Base-by-base conservation (phyloP, 2,329 filamentous ascomycete species). In the Arthrobotrys megalospora region DNA sequence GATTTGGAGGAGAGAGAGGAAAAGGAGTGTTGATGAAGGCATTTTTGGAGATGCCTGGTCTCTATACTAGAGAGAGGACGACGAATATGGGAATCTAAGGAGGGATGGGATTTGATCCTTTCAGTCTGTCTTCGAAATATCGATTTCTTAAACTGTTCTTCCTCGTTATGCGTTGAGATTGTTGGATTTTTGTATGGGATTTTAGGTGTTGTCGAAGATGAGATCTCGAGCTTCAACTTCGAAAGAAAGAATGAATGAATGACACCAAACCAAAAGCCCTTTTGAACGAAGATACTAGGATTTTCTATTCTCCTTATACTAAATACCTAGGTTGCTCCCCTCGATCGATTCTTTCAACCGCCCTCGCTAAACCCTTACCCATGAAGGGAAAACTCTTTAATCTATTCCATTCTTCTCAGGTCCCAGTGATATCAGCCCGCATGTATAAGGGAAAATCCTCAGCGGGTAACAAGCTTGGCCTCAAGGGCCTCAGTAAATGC, bases 401-500 rank as follows among this genome's bases (percentile, higher is more conserved):
- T 58, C 36, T 62, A 75, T 68, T 75, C 53, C 62, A 47, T 62
- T 75, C 70, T 68, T 67, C 63, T 52, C 70, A 58, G 55, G 55
- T 60, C 55, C 55, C 55, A 75, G 70, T 68, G 70, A 75, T 75
- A 75, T 75, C 70, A 75, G 60, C 63, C 63, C 52, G 52, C 70
- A 58, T 48, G 52, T 62, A 60, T 68, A 55, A 47, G 38, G 45
- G 36, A 43, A 34, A 50, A 41, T 60, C 48, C 60, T 63, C 70
- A 67, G 53, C 52, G 70, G 69, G 69, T 73, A 73, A 50, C 21
- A 55, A 47, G 21, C 69, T 73, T 73, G 69, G 69, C 69, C 28
- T 19, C 19, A 34, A 34, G 65, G 69, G 69, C 69, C 28, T 19
- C 19, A 34, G 45, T 19, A 48, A 47, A 34, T 58, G 28, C 43